Evolutionary conservation across 768 basidiomycete species (phyloP).

Genomic region (Tylopilus cervinicoccineus): DNA sequence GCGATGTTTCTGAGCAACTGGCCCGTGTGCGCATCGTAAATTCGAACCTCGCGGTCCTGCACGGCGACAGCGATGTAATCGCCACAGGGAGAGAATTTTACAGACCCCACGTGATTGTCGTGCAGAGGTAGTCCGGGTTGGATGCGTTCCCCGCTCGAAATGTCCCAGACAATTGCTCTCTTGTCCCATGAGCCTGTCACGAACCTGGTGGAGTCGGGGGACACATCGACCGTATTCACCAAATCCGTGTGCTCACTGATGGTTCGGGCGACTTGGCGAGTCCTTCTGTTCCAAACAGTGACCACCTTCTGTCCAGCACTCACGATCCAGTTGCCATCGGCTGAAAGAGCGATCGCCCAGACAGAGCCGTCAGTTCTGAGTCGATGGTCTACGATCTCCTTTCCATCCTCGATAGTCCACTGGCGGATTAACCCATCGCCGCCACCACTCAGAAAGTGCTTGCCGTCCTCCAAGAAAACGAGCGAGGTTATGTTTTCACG

Average conservation of each 20-base stretch:
- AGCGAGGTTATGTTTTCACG: background rate
- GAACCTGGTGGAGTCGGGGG: slow-evolving; percentile 3
- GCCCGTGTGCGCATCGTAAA: background rate
- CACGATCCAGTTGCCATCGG: background rate
- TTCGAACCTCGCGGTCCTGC: background rate
- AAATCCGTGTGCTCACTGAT: background rate
- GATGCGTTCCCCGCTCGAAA: background rate
- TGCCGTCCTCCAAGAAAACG: background rate
- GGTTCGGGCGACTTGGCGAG: background rate
- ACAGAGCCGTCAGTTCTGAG: background rate
- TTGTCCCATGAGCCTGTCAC: background rate
- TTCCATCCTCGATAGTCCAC: background rate
- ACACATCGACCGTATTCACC: background rate
- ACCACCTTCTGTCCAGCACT: background rate
- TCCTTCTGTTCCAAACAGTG: background rate
- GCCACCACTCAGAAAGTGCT: background rate
- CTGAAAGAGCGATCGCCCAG: background rate
- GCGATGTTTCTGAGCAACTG: background rate
- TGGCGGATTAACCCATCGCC: background rate
- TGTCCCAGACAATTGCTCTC: background rate
- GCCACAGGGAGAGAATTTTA: slow-evolving; percentile 9
- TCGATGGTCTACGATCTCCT: background rate
- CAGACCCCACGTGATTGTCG: background rate
- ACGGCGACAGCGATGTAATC: background rate
- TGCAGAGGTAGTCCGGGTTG: slow-evolving; percentile 1